Evolutionary conservation across 2,329 filamentous ascomycete genomes (phyloP), one percentile per base, ranked within the genome.

Genomic region (Fusarium albosuccineum): DNA sequence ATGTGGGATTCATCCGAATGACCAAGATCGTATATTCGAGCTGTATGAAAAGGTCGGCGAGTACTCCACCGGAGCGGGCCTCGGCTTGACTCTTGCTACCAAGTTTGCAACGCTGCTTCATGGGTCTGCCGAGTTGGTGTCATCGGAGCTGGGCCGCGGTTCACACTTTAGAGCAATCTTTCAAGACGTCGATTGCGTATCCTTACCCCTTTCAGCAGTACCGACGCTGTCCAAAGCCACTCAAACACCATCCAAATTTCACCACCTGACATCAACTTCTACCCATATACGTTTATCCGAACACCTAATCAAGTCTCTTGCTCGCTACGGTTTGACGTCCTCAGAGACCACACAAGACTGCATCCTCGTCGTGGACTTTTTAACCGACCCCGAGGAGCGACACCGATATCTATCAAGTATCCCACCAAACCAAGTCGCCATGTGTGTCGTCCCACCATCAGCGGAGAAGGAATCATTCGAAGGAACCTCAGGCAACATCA

Each of bases 21-120:
- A 82, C 7, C 77, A 79, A 4, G 22, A 71, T 4, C 77, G 79
- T 3, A 81, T 83, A 5, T 83, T 83, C 29, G 73, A 80, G 4
- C 71, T 80, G 0, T 82, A 83, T 17, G 81, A 82, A 40, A 83
- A 82, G 34, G 75, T 78, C 2, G 74, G 77, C 34, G 62, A 64
- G 0, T 74, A 81, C 36, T 77, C 80, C 0, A 75, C 74, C 2
- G 78, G 81, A 4, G 79, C 79, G 29, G 80, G 82, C 0, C 73
- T 83, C 1, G 82, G 82, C 1, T 66, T 84, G 13, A 82, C 81
- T 0, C 70, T 84, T 0, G 77, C 82, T 5, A 69, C 73, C 9
- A 82, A 80, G 39, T 79, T 82, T 17, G 80, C 82, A 0, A 70
- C 73, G 1, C 70, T 81, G 0, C 73, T 84, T 11, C 71, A 80